These are phyloP conservation scores for Bonia amplexicaulis DNA, from an alignment of 176 grass and related monocot species.

Conservation along the genomic window DNA sequence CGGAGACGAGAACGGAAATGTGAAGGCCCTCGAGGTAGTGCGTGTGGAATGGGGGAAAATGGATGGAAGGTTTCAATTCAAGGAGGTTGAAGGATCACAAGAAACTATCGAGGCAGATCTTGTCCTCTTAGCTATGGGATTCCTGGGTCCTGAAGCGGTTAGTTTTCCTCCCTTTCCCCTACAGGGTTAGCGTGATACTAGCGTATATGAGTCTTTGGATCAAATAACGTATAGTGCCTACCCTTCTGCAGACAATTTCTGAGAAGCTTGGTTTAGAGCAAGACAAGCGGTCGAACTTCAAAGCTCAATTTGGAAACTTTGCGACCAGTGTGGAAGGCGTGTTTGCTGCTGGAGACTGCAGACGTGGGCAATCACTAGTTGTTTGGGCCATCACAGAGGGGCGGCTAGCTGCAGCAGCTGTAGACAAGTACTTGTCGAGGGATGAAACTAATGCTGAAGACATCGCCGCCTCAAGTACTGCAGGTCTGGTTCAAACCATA, in stretches of 20 bases:
- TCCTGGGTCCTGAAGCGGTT: slow-evolving; percentile 53
- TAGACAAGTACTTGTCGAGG: slow-evolving; percentile 44
- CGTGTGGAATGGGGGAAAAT: slow-evolving; percentile 35
- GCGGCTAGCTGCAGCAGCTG: slow-evolving; percentile 41
- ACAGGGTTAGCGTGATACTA: background rate
- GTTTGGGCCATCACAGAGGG: slow-evolving; percentile 75
- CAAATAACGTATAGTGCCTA: background rate
- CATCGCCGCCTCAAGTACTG: background rate
- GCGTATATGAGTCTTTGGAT: background rate
- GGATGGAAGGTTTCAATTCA: slow-evolving; percentile 45
- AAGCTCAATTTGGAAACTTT: slow-evolving; percentile 44
- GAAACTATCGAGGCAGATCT: slow-evolving; percentile 58
- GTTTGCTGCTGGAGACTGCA: slow-evolving; percentile 59
- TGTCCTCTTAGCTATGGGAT: slow-evolving; percentile 57
- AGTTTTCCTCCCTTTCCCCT: slow-evolving; percentile 9
- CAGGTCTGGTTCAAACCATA: slow-evolving; percentile 24
- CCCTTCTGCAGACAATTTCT: slow-evolving; percentile 34
- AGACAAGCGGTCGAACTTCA: slow-evolving; percentile 57
- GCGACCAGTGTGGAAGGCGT: slow-evolving; percentile 51
- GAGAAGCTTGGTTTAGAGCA: slow-evolving; percentile 43
- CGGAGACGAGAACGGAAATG: slow-evolving; percentile 40
- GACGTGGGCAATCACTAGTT: slow-evolving; percentile 63
- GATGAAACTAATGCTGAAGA: slow-evolving; percentile 3
- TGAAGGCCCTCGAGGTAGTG: slow-evolving; percentile 53
- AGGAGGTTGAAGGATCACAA: slow-evolving; percentile 54